These are phyloP conservation scores for Excoecaria agallocha DNA, from an alignment of 345 rosid genomes.

Conservation along the genomic window DNA sequence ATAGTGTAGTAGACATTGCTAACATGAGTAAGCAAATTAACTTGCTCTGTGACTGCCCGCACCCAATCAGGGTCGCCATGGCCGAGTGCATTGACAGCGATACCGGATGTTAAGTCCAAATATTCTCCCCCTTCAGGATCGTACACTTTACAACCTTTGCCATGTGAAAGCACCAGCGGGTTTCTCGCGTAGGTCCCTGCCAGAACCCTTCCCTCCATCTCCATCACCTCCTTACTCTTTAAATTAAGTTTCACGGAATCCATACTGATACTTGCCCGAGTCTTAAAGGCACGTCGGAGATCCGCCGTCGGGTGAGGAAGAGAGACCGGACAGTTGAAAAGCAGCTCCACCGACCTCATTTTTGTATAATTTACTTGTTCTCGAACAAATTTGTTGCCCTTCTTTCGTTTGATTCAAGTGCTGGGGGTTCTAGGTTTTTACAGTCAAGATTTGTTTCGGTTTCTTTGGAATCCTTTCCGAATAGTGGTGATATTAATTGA, in stretches of 20 bases:
- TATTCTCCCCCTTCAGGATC: slow-evolving; percentile 77
- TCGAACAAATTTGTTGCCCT: background rate
- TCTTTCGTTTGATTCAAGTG: no score
- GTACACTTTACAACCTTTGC: slow-evolving; percentile 73
- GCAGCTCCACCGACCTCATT: slow-evolving; percentile 17
- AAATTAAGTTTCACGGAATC: slow-evolving; percentile 17
- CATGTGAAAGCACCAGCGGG: slow-evolving; percentile 65
- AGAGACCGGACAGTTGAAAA: slow-evolving; percentile 4
- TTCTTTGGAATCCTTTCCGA: no score
- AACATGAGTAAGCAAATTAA: slow-evolving; percentile 60
- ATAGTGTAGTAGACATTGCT: slow-evolving; percentile 70
- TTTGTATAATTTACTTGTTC: background rate
- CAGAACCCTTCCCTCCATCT: slow-evolving; percentile 48
- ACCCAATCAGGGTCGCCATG: slow-evolving; percentile 87
- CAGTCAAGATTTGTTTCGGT: no score
- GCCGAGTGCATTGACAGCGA: slow-evolving; percentile 83
- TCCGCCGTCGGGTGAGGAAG: background rate
- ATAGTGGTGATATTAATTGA: no score
- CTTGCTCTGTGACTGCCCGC: slow-evolving; percentile 66
- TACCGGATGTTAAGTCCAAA: slow-evolving; percentile 71
- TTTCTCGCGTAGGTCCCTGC: slow-evolving; percentile 82
- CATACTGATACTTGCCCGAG: slow-evolving; percentile 30
- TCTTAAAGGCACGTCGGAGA: background rate
- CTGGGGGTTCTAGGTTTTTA: no score
- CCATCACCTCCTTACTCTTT: slow-evolving; percentile 56